Evolutionary conservation across 768 basidiomycete genomes (phyloP), one percentile per base, ranked within the genome.

Genomic region (Agrocybe praecox): DNA sequence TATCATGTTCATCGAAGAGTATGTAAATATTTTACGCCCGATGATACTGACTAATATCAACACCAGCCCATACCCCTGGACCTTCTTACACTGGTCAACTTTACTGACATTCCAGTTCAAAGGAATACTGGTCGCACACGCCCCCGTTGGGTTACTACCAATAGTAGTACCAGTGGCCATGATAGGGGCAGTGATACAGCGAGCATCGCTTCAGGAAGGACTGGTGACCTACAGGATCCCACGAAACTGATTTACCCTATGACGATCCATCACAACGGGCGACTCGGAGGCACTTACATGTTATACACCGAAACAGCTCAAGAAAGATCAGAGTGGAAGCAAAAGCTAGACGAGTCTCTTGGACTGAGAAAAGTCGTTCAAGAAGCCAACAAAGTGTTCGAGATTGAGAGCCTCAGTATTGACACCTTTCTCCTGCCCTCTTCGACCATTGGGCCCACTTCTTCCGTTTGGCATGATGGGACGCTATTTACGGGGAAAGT

Each of bases 311-410:
- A 98, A 55, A 81, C 86, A 0, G 70, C 82, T 2, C 83, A 86
- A 23, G 80, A 80, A 6, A 84, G 96, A 2, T 65, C 76, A 14
- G 93, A 96, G 59, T 99, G 97, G 96, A 89, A 90, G 67, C 80
- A 86, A 65, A 95, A 92, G 72, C 75, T 98, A n/a, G 87, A 92
- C 55, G 94, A 96, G 71, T 94, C 95, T 8, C 81, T 94, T 40
- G 91, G 88, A 9, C 65, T 96, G 58, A 85, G 96, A 21, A 87
- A 85, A 65, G 89, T 91, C 34, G 94, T 95, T 18, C 90, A 96
- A 63, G 96, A 98, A 64, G 86, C 88, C 26, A 94, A 93, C 72
- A 94, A 93, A 74, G 92, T 94, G n/a, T 97, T 98, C 65, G 95
- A 96, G 73, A 81, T 94, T 61, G 92, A 93, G 66, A 91, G 89